Base-by-base conservation (phyloP, 768 basidiomycete species). In the Phanerochaete sordida region DNA sequence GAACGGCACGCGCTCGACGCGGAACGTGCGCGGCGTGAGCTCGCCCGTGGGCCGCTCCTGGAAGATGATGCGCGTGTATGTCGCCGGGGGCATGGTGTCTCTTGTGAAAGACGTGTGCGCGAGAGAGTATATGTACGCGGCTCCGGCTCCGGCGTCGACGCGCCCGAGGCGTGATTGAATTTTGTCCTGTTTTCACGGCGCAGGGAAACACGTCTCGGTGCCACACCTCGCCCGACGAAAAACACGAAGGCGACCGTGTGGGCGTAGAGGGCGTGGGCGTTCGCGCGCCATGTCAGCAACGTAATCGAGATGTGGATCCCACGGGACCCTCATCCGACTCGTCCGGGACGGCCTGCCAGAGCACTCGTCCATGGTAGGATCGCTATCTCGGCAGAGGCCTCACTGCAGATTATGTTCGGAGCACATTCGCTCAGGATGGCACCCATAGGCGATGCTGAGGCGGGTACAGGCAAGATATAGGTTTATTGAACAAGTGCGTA, bases 21-120 rank as follows among this genome's bases (percentile, higher is more conserved):
- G 79, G 76, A 96, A 95, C 0, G 93, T 95, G 51, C 80, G 81
- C 2, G 86, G 81, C 56, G 84, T 81, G 68, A 95, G 86, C 59
- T 86, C 83, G 45, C 74, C 80, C 21, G 74, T 72, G 0, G 95
- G 94, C 26, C 94, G 83, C 64, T 88, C 83, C 60, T 86, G 83
- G 59, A 97, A 85, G 37, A 91, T 85, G 70, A 95, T 54, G 39
- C 46, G 57, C 6, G 56, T 62, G 53, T 62, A 62, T 19, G 57
- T 57, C 26, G 61, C 26, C 11, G 52, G 39, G 16, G 58, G 21
- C 50, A 52, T 52, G 50, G 37, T 54, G 53, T n/a, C n/a, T n/a
- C n/a, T n/a, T n/a, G n/a, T n/a, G n/a, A n/a, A n/a, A n/a, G n/a
- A n/a, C n/a, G n/a, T n/a, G n/a, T n/a, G n/a, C n/a, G n/a, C n/a